A percentile compares a stretch with the other conserved stretches of the same genome.
Evolutionary conservation across 2,329 filamentous ascomycete genomes (phyloP).

Genomic region (Cryphonectria japonica): DNA sequence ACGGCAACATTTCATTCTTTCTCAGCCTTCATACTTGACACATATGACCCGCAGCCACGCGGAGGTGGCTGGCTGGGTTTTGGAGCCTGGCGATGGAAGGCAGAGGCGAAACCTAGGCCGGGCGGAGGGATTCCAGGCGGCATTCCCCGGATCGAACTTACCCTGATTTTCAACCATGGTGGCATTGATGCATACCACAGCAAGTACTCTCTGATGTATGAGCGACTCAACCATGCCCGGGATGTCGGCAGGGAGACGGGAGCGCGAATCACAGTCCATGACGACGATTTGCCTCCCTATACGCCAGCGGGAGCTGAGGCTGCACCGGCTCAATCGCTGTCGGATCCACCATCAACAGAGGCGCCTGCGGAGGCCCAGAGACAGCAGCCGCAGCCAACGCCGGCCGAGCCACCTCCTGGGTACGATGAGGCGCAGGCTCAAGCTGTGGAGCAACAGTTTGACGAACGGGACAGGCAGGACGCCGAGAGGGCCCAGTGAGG

Average conservation of each 20-base stretch:
- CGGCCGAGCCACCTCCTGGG: conserved; percentile 81
- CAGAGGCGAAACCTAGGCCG: conserved; percentile 76
- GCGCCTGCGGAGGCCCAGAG: conserved; percentile 26
- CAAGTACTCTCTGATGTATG: conserved; percentile 81
- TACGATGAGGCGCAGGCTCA: conserved; percentile 91
- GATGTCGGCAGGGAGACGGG: conserved; percentile 73
- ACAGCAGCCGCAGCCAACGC: conserved; percentile 42
- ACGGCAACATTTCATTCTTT: conserved; percentile 81
- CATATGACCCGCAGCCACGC: conserved; percentile 82
- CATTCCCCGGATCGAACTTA: conserved; percentile 75
- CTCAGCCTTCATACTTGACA: conserved; percentile 82
- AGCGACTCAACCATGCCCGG: conserved; percentile 78
- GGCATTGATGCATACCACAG: conserved; percentile 92
- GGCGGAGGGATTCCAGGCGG: conserved; percentile 81
- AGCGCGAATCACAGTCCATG: conserved; percentile 57
- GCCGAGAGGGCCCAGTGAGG: conserved; percentile 60
- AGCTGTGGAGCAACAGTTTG: conserved; percentile 59
- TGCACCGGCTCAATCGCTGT: conserved; percentile 34
- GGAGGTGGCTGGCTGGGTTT: conserved; percentile 73
- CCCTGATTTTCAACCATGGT: conserved; percentile 90
- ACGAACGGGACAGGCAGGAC: conserved; percentile 75
- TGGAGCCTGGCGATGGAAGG: conserved; percentile 88
- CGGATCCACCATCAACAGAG: conserved; percentile 32
- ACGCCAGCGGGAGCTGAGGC: conserved; percentile 42
- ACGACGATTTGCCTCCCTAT: conserved; percentile 89